These are phyloP conservation scores for Articulospora tetracladia DNA, from an alignment of 495 filamentous ascomycete genomes.

Conservation along the genomic window DNA sequence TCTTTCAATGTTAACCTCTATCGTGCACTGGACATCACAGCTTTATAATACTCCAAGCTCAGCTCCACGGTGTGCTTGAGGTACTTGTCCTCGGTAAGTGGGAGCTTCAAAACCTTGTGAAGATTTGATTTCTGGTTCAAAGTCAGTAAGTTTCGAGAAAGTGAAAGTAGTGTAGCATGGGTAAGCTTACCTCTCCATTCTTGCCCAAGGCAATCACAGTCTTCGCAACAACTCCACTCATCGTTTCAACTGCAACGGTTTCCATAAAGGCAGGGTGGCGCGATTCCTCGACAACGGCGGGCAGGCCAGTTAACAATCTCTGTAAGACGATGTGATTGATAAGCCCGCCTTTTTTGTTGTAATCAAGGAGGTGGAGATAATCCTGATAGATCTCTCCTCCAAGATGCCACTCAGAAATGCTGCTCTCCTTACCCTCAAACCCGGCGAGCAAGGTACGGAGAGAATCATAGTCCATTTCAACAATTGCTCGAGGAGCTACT, in stretches of 20 bases:
- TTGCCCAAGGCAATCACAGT: constrained; percentile 55
- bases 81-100: constrained; percentile 67
- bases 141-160: constrained; percentile 15
- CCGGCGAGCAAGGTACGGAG: constrained; percentile 59
- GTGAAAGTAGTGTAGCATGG: not conserved
- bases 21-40: constrained; percentile 16
- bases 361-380: constrained; percentile 57
- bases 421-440: constrained; percentile 52
- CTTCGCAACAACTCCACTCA: constrained; percentile 58
- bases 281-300: constrained; percentile 55
- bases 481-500: constrained; percentile 75
- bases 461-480: constrained; percentile 68
- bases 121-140: constrained; percentile 27
- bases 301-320: constrained; percentile 60
- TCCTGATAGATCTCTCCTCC: constrained; percentile 82
- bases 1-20: not conserved
- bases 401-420: constrained; percentile 58
- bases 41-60: constrained; percentile 60
- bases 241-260: constrained; percentile 71
- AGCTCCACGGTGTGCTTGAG: constrained; percentile 64
- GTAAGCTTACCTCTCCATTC: constrained; percentile 48
- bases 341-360: constrained; percentile 26
- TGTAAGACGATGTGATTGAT: constrained; percentile 41
- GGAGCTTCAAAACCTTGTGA: constrained; percentile 56
- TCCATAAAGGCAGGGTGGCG: constrained; percentile 61